Evolutionary conservation across 495 filamentous ascomycete genomes (phyloP), one percentile per base, ranked within the genome.

Genomic region (Oleoguttula mirabilis): DNA sequence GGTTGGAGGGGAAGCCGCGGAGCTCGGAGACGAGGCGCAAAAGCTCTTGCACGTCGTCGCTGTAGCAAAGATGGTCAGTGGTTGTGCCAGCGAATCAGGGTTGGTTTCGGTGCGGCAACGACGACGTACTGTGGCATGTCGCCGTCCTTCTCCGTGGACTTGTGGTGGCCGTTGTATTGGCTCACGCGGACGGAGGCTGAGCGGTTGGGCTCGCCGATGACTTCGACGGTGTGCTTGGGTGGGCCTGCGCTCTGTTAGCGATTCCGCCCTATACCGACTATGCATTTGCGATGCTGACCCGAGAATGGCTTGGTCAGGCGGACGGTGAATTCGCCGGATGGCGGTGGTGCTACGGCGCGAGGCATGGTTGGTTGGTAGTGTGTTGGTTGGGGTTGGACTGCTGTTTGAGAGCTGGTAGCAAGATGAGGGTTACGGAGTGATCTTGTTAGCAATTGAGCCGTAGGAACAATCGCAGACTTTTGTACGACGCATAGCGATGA

Each of bases 31-130:
- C 32, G 17, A 52, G 41, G 12, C 17, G 20, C 35, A 52, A 32
- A 10, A 55, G 42, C 34, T 55, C 52, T 11, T 49, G 14, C 7
- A 55, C 52, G 30, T 55, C 52, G 27, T 55, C 52, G 25, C 47
- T 50, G 16, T 8, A 16, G 23, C 8, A 17, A 28, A n/a, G n/a
- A n/a, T n/a, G n/a, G n/a, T n/a, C n/a, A n/a, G n/a, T n/a, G n/a
- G n/a, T n/a, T n/a, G n/a, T n/a, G n/a, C n/a, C n/a, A n/a, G n/a
- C n/a, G n/a, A n/a, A n/a, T n/a, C n/a, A n/a, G n/a, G n/a, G n/a
- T n/a, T n/a, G n/a, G n/a, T n/a, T n/a, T n/a, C n/a, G n/a, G n/a
- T n/a, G n/a, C n/a, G n/a, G n/a, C n/a, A n/a, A n/a, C n/a, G n/a
- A n/a, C n/a, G n/a, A 28, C 32, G 7, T 38, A 48, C 41, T 41